Conservation (phyloP, 495 filamentous ascomycete genomes). For the Talaromyces stipitatus region DNA sequence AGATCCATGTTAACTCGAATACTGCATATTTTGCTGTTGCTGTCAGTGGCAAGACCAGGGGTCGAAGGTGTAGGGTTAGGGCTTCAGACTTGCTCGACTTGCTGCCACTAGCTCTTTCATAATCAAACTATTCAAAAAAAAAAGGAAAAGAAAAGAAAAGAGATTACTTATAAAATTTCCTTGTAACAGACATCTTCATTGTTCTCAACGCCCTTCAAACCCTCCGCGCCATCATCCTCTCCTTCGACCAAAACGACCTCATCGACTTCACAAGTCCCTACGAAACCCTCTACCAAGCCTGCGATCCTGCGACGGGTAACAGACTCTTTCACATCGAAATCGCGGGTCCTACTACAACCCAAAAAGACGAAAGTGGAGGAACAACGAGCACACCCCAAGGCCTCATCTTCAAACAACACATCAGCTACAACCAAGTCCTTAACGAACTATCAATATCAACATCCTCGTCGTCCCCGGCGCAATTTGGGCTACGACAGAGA, state of each 20-base stretch:
- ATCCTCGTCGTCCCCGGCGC: conserved; percentile 1
- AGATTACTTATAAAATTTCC: no score
- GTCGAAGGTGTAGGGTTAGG: no score
- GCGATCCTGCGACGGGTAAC: neutral
- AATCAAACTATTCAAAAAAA: no score
- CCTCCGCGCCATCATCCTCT: neutral
- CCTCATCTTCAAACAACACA: neutral
- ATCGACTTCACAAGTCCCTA: neutral
- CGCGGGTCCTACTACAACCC: neutral
- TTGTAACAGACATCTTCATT: no score
- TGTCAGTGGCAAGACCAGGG: no score
- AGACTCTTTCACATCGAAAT: neutral
- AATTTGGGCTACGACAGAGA: neutral
- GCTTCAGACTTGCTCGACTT: no score
- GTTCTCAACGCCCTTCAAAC: neutral
- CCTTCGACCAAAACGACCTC: conserved; percentile 1
- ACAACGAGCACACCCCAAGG: neutral
- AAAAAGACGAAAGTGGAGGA: neutral
- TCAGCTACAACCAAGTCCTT: neutral
- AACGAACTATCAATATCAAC: neutral
- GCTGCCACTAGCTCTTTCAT: no score
- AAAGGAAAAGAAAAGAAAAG: no score
- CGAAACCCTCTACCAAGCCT: conserved; percentile 1
- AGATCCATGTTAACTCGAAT: no score
- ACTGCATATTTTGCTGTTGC: no score